These are phyloP conservation scores for Sanguinoderma infundibulare DNA, from an alignment of 1,284 basidiomycete genomes.

Conservation along the genomic window DNA sequence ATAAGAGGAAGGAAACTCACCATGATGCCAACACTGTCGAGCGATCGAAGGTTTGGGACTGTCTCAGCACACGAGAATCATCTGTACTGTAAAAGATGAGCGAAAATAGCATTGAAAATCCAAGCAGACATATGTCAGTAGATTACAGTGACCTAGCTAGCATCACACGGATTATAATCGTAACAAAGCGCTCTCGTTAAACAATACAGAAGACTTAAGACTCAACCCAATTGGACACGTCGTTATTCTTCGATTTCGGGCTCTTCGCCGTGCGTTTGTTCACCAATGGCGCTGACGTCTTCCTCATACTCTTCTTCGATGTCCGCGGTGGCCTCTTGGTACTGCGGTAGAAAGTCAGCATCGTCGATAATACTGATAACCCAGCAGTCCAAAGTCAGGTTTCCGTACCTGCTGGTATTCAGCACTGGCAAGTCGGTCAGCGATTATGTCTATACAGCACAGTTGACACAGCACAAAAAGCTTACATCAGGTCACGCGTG, in stretches of 20 bases:
- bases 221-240: not conserved
- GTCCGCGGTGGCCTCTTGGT: conserved; percentile 63
- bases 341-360: conserved; percentile 42
- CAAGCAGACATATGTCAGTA: conserved; percentile 1
- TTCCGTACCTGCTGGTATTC: conserved; percentile 71
- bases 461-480: conserved; percentile 9
- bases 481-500: conserved; percentile 80
- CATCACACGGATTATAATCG: conserved; percentile 3
- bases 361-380: not conserved
- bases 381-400: not conserved
- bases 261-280: conserved; percentile 14
- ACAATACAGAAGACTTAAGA: not conserved
- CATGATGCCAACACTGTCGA: too few species aligned
- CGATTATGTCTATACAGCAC: not conserved
- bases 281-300: conserved; percentile 4
- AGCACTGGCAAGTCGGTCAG: conserved; percentile 50
- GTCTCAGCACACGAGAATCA: too few species aligned
- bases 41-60: too few species aligned
- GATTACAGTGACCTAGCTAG: not conserved
- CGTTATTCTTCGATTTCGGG: conserved; percentile 10
- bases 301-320: conserved; percentile 38
- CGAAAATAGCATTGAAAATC: not conserved
- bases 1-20: too few species aligned
- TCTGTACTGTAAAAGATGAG: too few species aligned
- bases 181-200: conserved; percentile 1